Base-by-base conservation (phyloP, 169 alveolate species). In the Plasmodium inui region DNA sequence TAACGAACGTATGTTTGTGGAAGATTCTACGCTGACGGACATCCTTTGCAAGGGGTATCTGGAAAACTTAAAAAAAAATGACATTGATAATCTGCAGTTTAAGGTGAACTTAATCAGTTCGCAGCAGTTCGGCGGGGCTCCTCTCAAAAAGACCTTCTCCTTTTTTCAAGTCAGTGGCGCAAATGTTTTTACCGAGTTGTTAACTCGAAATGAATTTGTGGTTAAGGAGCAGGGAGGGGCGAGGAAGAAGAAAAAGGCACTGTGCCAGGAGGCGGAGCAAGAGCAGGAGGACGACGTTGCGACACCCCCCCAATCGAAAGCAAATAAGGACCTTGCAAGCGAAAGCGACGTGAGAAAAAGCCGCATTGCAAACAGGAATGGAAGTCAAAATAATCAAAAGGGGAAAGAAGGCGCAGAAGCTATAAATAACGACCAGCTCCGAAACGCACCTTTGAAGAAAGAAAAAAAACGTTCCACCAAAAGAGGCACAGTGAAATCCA, bases 21-120 rank as follows among this genome's bases (percentile, higher is more conserved):
- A 89, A 19, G 82, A 89, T 89, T 37, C 41, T 79, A 79, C 44
- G 50, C 71, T 89, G 28, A 67, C 83, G 8, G 82, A 89, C 19
- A 89, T 89, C 61, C 78, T 89, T 46, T 72, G 94, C 82, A 89
- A 89, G 57, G 94, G 94, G 0, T 89, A 73, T 89, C 37, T 89
- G 19, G 94, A 79, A 78, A 89, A 89, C 22, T 79, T 89, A 89
- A 78, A 79, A 89, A 89, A 78, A 79, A 89, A 89, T 50, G 94
- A 89, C 30, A 44, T 89, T 22, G 94, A 89, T 28, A 89, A 55
- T 41, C 50, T 89, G 37, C 82, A 79, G 53, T 79, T 79, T 89
- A 89, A 89, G 82, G 82, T 80, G 30, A 89, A 89, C 14, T 79
- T 89, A 30, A 12, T 89, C 71, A 89, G 67, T 67, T 89, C 94